Evolutionary conservation across 805 yeast genomes (phyloP).

Genomic region (Saturnispora besseyi): DNA sequence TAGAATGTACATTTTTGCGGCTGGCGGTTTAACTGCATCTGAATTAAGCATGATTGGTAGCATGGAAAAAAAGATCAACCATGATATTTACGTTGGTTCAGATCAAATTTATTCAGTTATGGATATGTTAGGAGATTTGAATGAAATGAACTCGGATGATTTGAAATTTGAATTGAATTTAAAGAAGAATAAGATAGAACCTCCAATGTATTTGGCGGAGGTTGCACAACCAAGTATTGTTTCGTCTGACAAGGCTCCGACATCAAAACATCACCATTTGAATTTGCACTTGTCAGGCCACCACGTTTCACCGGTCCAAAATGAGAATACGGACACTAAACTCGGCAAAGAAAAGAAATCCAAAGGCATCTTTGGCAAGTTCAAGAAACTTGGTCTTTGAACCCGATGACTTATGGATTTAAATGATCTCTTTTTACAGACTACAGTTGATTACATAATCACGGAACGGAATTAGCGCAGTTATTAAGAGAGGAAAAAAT

Average conservation of each 20-base stretch:
- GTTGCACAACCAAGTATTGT: slow-evolving; percentile 7
- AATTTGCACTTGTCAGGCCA: neutral
- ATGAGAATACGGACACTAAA: neutral
- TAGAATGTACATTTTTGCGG: slow-evolving; percentile 66
- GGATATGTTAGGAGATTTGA: slow-evolving; percentile 27
- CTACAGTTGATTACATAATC: neutral
- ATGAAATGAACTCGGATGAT: slow-evolving; percentile 22
- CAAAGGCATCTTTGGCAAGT: slow-evolving; percentile 12
- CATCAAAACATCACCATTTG: slow-evolving; percentile 7
- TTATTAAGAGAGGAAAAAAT: neutral
- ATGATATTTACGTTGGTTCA: slow-evolving; percentile 75
- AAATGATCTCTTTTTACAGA: neutral
- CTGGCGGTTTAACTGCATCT: slow-evolving; percentile 84
- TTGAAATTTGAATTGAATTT: slow-evolving; percentile 21
- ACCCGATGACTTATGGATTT: neutral
- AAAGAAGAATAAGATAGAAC: slow-evolving; percentile 13
- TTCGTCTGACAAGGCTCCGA: neutral
- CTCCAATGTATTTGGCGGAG: slow-evolving; percentile 19
- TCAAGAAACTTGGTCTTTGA: slow-evolving; percentile 18
- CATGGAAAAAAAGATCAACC: slow-evolving; percentile 48
- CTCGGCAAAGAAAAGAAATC: slow-evolving; percentile 16
- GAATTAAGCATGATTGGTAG: slow-evolving; percentile 75
- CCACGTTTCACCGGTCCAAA: neutral
- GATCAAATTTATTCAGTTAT: slow-evolving; percentile 52
- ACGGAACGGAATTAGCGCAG: neutral